Evolutionary conservation across 176 grass and related monocot genomes (phyloP), one percentile per base, ranked within the genome.

Genomic region (Bothriochloa decipiens): DNA sequence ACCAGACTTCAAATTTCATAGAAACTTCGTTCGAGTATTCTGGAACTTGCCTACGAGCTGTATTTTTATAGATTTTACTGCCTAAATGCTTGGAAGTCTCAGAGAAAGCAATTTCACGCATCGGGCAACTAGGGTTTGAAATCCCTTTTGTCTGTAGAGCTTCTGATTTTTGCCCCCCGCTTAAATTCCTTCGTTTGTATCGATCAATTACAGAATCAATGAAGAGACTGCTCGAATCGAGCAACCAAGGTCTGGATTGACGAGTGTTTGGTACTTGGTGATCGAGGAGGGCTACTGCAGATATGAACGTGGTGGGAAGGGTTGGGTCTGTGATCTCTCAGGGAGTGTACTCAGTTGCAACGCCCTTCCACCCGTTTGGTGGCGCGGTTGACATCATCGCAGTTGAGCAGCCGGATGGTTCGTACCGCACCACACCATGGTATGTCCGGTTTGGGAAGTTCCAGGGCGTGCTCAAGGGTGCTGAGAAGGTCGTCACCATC

Each of bases 361-460:
- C 96, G 28, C 93, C 96, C 35, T 99, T 99, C 84, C 96, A 99
- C 68, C 96, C 96, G 0, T 99, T 99, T 29, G 96, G 96, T 58
- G 96, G 96, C 4, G 96, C 96, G 0, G 96, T 99, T 7, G 96
- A 99, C 86, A 92, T 99, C 29, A 91, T 99, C 55, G 96, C 82
- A 1, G 96, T 99, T 63, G 91, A 94, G 86, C 96, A 99, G 83
- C 91, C 87, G 32, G 96, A 99, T 83, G 96, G 96, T n/a, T 94
- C 96, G 0, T 99, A 94, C 79, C 88, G 93, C 35, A 99, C 78
- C 81, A 99, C 93, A n/a, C 96, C 96, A 13, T 99, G 96, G 96
- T 99, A 99, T 6, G 96, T 99, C n/a, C 91, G 96, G 4, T 99
- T 99, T 67, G 96, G 96, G 68, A 99, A 99, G 88, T 99, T 99